A percentile compares a stretch with the other conserved stretches of the same genome.
These are phyloP conservation scores for Lasiosphaeria miniovina DNA, from an alignment of 495 filamentous ascomycete genomes.

Conservation along the genomic window DNA sequence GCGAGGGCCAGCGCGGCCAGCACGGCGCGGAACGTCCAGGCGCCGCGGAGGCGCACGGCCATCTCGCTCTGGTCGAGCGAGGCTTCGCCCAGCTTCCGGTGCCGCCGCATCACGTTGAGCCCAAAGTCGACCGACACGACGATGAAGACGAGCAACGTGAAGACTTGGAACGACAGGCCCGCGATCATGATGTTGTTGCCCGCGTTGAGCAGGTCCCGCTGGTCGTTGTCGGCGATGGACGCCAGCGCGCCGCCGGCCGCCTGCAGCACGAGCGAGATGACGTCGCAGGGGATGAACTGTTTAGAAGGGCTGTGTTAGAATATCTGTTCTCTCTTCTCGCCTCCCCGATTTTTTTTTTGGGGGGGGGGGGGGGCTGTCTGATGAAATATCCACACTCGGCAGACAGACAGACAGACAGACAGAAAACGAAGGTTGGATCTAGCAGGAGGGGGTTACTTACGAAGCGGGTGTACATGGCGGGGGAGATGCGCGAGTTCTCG, in stretches of 20 bases:
- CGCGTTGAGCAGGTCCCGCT: slow-evolving; percentile 20
- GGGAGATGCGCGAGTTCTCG: slow-evolving; percentile 59
- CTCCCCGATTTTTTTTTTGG: no score
- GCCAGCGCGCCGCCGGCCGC: slow-evolving; percentile 61
- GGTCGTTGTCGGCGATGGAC: slow-evolving; percentile 41
- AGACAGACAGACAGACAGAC: no score
- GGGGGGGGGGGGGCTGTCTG: no score
- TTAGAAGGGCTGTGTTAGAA: background rate
- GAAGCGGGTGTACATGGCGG: slow-evolving; percentile 48
- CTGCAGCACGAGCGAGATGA: slow-evolving; percentile 62
- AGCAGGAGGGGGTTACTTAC: slow-evolving; percentile 23
- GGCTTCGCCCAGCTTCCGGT: slow-evolving; percentile 20
- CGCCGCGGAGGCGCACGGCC: slow-evolving; percentile 19
- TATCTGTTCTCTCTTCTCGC: background rate
- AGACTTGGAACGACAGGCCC: slow-evolving; percentile 57
- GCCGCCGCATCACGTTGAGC: slow-evolving; percentile 29
- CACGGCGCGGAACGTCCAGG: slow-evolving; percentile 37
- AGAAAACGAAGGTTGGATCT: no score
- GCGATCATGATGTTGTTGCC: slow-evolving; percentile 68
- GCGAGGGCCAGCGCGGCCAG: slow-evolving; percentile 44
- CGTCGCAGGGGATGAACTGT: slow-evolving; percentile 59
- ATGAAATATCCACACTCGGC: no score
- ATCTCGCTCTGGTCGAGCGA: slow-evolving; percentile 27
- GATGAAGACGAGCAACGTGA: slow-evolving; percentile 50
- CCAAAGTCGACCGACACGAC: slow-evolving; percentile 42